phyloP scores from a whole-genome alignment of 2,329 filamentous ascomycete genomes.

The Keithomyces neogunnii region DNA sequence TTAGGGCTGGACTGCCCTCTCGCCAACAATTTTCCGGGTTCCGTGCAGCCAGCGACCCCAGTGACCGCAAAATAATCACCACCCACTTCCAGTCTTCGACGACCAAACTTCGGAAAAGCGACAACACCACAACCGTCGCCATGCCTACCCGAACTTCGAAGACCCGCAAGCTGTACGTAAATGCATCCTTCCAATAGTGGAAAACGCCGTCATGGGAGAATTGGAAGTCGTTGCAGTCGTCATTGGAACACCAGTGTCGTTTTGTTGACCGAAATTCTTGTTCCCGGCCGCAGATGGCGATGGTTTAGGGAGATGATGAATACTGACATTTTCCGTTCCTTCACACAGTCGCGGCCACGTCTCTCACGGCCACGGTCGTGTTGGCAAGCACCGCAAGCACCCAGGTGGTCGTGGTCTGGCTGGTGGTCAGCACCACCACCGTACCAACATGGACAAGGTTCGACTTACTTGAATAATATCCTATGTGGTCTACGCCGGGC shows the following conservation, averaged over 20 bases:
- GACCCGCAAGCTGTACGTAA: conserved; percentile 69
- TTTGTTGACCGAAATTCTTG: neutral
- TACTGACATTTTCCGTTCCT: conserved; percentile 14
- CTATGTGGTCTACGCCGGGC: conserved; percentile 19
- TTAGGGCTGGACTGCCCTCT: conserved; percentile 36
- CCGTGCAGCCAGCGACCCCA: conserved; percentile 18
- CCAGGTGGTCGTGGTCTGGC: conserved; percentile 78
- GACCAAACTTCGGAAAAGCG: conserved; percentile 31
- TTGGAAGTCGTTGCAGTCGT: conserved; percentile 6
- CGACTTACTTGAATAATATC: conserved; percentile 32
- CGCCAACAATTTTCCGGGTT: conserved; percentile 26
- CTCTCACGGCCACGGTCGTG: conserved; percentile 93
- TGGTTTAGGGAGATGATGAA: conserved; percentile 1
- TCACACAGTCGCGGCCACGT: conserved; percentile 82
- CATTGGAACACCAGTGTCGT: conserved; percentile 17
- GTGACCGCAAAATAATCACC: conserved; percentile 30
- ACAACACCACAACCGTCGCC: conserved; percentile 40
- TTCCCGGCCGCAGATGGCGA: neutral
- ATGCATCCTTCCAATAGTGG: conserved; percentile 9
- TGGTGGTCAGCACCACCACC: conserved; percentile 92
- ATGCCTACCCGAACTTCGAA: conserved; percentile 70
- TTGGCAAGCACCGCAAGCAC: conserved; percentile 98
- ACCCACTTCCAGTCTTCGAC: conserved; percentile 26
- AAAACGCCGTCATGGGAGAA: neutral
- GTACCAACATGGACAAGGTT: conserved; percentile 62